Conservation (phyloP, 345 rosid species). For the Mallotus nudiflorus region DNA sequence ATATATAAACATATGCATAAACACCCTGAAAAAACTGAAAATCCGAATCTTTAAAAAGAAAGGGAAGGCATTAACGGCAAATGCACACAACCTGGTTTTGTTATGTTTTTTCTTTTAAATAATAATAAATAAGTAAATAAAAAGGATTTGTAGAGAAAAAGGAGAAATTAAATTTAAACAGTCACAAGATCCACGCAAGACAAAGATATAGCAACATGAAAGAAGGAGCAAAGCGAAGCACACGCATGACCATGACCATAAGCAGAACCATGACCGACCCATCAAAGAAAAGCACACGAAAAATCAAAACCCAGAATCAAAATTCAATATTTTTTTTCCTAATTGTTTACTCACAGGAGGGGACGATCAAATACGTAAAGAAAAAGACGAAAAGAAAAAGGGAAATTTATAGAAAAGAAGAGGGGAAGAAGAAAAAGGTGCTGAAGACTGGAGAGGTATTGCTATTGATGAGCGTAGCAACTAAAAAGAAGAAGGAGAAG, state of each 20-base stretch:
- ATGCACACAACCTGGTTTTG: background rate
- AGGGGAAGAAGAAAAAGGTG: no score
- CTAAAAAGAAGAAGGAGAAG: background rate
- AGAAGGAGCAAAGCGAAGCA: background rate
- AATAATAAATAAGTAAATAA: no score
- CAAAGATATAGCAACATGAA: background rate
- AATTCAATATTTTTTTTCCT: background rate
- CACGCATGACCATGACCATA: background rate
- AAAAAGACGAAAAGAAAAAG: background rate
- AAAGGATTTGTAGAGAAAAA: background rate
- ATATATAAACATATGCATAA: no score
- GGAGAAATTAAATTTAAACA: background rate
- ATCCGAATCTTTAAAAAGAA: background rate
- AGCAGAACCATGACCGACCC: background rate
- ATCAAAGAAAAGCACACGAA: background rate
- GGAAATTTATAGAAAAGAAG: background rate
- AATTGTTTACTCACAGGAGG: background rate
- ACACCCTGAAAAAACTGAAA: background rate
- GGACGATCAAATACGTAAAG: background rate
- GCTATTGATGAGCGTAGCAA: no score
- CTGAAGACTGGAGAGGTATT: no score
- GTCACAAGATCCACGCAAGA: conserved; percentile 2
- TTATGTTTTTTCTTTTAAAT: no score
- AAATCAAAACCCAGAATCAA: background rate
- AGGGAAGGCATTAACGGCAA: background rate